These are phyloP conservation scores for Rauvolfia tetraphylla DNA, from an alignment of 257 asterid genomes.

Conservation along the genomic window DNA sequence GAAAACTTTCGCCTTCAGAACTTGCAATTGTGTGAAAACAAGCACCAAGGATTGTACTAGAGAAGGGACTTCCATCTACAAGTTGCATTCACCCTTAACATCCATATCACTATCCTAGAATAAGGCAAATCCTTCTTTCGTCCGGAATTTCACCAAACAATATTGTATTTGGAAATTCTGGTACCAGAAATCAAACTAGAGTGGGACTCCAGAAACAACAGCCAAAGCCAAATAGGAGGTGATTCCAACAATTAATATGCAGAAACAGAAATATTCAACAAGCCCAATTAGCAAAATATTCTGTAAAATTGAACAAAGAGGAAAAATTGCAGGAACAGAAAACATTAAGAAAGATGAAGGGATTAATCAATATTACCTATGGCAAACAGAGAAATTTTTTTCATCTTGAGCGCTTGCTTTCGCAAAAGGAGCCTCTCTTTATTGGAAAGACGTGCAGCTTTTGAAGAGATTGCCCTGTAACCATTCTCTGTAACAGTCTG, in stretches of 20 bases:
- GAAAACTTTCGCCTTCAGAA: not conserved
- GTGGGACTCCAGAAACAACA: not conserved
- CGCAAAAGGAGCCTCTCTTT: constrained; percentile 87
- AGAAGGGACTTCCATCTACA: not conserved
- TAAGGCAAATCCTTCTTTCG: not conserved
- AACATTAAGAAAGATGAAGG: not conserved
- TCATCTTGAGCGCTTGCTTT: constrained; percentile 72
- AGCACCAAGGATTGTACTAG: no score
- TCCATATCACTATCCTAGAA: not conserved
- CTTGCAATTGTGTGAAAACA: constrained; percentile 3
- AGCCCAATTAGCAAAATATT: no score
- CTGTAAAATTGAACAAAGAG: not conserved
- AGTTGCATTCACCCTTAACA: not conserved
- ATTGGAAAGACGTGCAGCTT: constrained; percentile 62
- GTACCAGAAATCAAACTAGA: not conserved
- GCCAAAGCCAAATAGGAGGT: not conserved
- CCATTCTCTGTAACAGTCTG: constrained; percentile 28
- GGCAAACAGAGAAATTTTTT: constrained; percentile 64
- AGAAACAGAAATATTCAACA: not conserved
- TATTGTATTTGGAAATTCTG: not conserved
- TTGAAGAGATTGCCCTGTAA: constrained; percentile 25
- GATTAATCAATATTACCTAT: constrained; percentile 53
- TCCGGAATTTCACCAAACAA: not conserved
- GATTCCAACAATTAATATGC: not conserved
- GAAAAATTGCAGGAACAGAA: not conserved